A percentile compares a stretch with the other conserved stretches of the same genome.
These are phyloP conservation scores for Phytomonas sp. DNA, from an alignment of 208 protist genomes.

Conservation along the genomic window DNA sequence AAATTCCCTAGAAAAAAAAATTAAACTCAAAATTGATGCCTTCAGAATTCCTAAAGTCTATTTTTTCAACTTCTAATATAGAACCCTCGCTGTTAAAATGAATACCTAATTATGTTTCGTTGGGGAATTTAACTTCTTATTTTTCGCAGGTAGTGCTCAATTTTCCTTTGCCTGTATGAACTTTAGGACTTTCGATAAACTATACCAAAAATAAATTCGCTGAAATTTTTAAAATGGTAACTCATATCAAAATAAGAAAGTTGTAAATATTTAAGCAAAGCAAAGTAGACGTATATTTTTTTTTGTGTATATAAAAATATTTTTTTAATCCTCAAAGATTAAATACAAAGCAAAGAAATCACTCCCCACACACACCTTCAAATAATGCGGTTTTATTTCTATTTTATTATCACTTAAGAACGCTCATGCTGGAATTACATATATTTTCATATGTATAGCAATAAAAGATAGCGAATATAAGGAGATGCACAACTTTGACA, in stretches of 20 bases:
- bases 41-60: neutral
- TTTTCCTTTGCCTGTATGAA: neutral
- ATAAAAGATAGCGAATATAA: neutral
- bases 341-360: neutral
- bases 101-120: neutral
- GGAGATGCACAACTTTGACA: neutral
- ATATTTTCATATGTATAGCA: neutral
- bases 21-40: constrained; percentile 5
- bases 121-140: neutral
- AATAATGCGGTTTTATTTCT: constrained; percentile 10
- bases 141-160: neutral
- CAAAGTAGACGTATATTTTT: neutral
- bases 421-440: neutral
- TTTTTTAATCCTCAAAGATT: neutral
- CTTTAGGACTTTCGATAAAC: neutral
- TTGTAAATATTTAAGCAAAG: too few species aligned
- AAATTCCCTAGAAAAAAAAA: constrained; percentile 5
- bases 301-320: neutral
- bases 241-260: neutral
- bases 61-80: neutral
- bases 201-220: neutral
- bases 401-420: neutral
- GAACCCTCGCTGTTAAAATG: neutral
- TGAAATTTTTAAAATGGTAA: neutral
- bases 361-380: constrained; percentile 5